These are phyloP conservation scores for Fraxinus angustifolia DNA, from an alignment of 305 asterid species.

Conservation along the genomic window DNA sequence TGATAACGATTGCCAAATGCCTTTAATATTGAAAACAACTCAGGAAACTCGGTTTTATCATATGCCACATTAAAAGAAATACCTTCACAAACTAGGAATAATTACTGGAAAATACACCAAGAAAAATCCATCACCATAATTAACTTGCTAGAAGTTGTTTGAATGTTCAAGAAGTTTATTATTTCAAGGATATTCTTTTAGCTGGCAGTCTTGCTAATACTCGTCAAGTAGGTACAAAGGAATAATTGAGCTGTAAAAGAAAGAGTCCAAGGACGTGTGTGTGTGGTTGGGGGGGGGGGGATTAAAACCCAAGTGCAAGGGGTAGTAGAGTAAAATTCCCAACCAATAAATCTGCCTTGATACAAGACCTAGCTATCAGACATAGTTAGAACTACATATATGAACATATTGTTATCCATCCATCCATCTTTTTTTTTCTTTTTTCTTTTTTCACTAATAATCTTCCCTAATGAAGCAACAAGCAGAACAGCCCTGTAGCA, in stretches of 20 bases:
- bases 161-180: not conserved
- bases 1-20: constrained; percentile 4
- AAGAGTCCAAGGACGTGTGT: not conserved
- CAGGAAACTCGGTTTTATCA: not conserved
- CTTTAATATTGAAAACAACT: constrained; percentile 3
- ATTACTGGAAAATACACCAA: constrained; percentile 4
- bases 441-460: not conserved
- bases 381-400: not conserved
- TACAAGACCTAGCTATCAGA: not conserved
- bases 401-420: not conserved
- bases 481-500: constrained; percentile 18
- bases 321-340: not conserved
- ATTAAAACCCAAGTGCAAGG: not conserved
- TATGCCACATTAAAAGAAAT: constrained; percentile 16
- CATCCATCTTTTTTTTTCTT: not conserved
- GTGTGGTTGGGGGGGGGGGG: not conserved
- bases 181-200: constrained; percentile 12
- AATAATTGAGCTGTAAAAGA: not conserved
- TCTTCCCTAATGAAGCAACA: not conserved
- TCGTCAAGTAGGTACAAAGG: not conserved
- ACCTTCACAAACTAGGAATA: constrained; percentile 1
- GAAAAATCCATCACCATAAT: not conserved
- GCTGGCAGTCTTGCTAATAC: not conserved
- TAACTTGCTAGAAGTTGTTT: constrained; percentile 1
- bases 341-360: not conserved